Evolutionary conservation across 805 yeast species (phyloP), one percentile per base, ranked within the genome.

Genomic region (Maudiozyma barnettii): DNA sequence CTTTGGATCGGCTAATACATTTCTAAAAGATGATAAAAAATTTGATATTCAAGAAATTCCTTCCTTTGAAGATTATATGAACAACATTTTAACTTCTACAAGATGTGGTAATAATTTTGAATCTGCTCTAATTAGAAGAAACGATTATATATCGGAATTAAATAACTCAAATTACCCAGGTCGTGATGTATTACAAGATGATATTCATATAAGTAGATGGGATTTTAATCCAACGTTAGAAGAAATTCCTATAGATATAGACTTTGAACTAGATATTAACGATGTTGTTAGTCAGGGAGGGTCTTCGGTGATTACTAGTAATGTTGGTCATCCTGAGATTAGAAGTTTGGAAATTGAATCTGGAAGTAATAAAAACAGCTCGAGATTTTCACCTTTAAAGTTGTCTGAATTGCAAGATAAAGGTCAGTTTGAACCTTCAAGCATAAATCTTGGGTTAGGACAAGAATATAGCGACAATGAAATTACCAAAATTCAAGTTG

Each of bases 271-370:
- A 16, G 63, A 58, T 22, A 49, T 60, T 38, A 64, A 59, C 37
- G 66, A 64, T 21, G 48, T 57, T 18, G 47, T 56, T 22, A 57
- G 61, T 42, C 63, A 54, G 23, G 59, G 55, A 7, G 64, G 63
- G 7, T 54, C 62, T 2, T 33, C 36, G 6, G 19, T 33, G 1
- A 45, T 51, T 1, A 43, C 41, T 12, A 45, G 44, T 5, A 43
- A 57, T 2, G 45, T 37, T 30, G 44, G 52, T 14, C 49, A 43
- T 19, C 44, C 51, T 10, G 13, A 12, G 5, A 19, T 14, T 30
- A 39, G 39, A n/a, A 39, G 35, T 9, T 38, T 48, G 10, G 21
- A 37, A 16, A 31, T 22, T 12, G 30, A 26, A 26, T 6, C 30
- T 26, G 30, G 8, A 26, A 26, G 10, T 12, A 6, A 26, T 26